Percentiles rank a stretch among this genome's conserved stretches.
These are phyloP conservation scores for Fusarium dlaminii DNA, from an alignment of 2,329 filamentous ascomycete genomes.

Conservation along the genomic window DNA sequence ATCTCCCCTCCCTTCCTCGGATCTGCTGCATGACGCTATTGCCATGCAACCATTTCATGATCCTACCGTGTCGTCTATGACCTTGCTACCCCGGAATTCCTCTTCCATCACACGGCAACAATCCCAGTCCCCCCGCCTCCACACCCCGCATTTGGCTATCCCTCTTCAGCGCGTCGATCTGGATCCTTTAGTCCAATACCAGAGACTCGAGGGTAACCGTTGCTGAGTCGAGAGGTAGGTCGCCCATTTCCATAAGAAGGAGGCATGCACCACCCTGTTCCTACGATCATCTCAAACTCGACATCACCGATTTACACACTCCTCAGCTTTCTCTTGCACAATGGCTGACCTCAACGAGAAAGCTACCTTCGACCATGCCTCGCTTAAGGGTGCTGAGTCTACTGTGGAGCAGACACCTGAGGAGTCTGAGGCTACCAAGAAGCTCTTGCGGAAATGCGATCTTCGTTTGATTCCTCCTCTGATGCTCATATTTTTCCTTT, in stretches of 20 bases:
- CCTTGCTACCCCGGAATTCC: not conserved
- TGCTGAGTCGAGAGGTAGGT: not conserved
- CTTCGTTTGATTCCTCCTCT: slow-evolving; percentile 66
- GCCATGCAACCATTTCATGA: not conserved
- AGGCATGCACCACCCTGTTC: not conserved
- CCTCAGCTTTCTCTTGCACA: rapidly evolving
- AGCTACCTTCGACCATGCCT: not conserved
- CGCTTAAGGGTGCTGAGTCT: not conserved
- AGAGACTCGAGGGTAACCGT: not conserved
- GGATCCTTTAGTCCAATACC: not conserved
- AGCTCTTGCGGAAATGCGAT: slow-evolving; percentile 69
- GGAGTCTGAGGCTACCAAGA: not conserved
- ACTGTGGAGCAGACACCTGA: not conserved
- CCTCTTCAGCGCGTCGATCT: not conserved
- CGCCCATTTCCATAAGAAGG: not conserved
- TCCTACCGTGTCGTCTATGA: too few species aligned
- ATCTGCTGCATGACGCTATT: not conserved
- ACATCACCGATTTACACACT: not conserved
- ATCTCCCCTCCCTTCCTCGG: not conserved
- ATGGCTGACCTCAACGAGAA: slow-evolving; percentile 1
- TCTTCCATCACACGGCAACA: not conserved
- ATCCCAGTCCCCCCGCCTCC: not conserved
- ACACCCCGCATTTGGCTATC: not conserved
- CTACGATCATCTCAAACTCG: not conserved
- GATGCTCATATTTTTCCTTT: slow-evolving; percentile 39